Conservation (phyloP, 2,329 filamentous ascomycete species). For the Cladosporium colombiae region DNA sequence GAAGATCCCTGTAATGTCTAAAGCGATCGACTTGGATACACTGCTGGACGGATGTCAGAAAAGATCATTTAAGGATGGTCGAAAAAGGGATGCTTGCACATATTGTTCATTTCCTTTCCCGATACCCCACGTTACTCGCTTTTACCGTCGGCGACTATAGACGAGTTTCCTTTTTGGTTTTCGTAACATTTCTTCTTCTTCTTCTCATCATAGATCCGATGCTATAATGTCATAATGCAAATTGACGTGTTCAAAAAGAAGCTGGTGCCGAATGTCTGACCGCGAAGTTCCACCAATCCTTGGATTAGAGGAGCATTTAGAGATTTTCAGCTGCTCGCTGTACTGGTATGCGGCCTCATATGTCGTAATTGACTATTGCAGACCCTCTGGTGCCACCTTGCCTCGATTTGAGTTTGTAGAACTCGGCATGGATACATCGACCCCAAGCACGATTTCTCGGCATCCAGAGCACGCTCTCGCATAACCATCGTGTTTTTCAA, state of each 20-base stretch:
- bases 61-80: not conserved
- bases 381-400: not conserved
- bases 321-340: not conserved
- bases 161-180: not conserved
- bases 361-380: no score
- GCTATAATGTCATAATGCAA: slow-evolving; percentile 8
- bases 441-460: not conserved
- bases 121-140: slow-evolving; percentile 3
- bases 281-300: no score
- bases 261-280: not conserved
- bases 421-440: not conserved
- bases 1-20: not conserved
- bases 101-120: slow-evolving; percentile 8
- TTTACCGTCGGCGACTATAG: slow-evolving; percentile 2
- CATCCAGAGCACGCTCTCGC: not conserved
- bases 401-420: not conserved
- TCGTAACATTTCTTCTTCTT: not conserved
- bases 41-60: not conserved
- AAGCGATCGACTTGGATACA: not conserved
- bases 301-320: no score
- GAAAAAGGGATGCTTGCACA: slow-evolving; percentile 4
- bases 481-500: not conserved
- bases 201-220: not conserved
- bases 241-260: not conserved
- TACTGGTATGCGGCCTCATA: not conserved